Percentiles rank a stretch among this genome's conserved stretches.
phyloP scores from a whole-genome alignment of 2,329 filamentous ascomycete species.

The Allantophomopsis cytisporea region DNA sequence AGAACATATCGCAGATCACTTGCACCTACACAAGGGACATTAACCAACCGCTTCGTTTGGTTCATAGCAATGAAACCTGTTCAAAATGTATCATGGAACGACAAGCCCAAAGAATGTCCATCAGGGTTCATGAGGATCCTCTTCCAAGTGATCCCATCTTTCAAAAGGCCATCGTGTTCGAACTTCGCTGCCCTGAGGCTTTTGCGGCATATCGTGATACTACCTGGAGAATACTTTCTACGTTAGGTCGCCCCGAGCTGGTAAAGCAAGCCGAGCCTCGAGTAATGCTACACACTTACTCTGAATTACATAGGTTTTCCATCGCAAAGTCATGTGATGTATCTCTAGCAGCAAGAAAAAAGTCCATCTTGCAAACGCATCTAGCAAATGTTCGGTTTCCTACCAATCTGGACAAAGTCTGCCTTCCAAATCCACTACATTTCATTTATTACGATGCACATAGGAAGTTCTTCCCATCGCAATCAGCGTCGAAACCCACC shows the following conservation, averaged over 20 bases:
- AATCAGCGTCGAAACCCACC: too few species aligned
- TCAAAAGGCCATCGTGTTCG: conserved; percentile 35
- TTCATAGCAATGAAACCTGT: too few species aligned
- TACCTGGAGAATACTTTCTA: conserved; percentile 22
- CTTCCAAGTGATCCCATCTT: conserved; percentile 21
- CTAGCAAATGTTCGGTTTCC: conserved; percentile 4
- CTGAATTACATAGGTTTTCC: neutral
- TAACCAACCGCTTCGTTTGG: too few species aligned
- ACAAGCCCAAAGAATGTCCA: conserved; percentile 24
- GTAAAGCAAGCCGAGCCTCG: conserved; percentile 5
- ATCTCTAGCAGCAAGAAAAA: too few species aligned
- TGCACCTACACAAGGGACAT: too few species aligned
- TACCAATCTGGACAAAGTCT: conserved; percentile 4
- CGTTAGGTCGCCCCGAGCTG: conserved; percentile 22
- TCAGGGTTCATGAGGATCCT: conserved; percentile 42
- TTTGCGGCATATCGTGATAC: conserved; percentile 35
- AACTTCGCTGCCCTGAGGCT: conserved; percentile 26
- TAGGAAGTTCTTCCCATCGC: too few species aligned
- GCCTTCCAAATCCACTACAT: too few species aligned
- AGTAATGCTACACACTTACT: neutral
- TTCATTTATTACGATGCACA: too few species aligned
- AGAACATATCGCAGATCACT: too few species aligned
- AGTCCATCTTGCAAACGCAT: neutral
- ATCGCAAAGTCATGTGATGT: neutral
- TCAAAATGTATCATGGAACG: too few species aligned